phyloP scores from a whole-genome alignment of 305 asterid species.

The Plantago coronopus region DNA sequence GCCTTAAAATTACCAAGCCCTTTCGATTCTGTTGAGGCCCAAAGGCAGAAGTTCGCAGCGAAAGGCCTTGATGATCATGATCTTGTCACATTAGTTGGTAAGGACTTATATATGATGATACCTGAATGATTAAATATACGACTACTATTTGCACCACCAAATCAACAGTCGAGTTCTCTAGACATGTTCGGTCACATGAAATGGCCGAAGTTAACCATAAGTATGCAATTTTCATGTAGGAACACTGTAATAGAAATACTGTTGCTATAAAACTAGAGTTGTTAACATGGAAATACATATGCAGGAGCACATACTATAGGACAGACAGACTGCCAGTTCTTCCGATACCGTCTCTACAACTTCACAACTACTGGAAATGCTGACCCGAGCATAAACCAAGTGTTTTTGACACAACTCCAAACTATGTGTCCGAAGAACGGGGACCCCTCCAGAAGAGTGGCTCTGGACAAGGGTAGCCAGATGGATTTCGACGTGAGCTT shows the following conservation, averaged over 20 bases:
- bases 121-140: too few species aligned
- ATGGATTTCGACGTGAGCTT: constrained; percentile 50
- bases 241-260: too few species aligned
- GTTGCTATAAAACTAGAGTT: too few species aligned
- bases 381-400: constrained; percentile 57
- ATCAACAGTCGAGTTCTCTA: neutral
- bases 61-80: constrained; percentile 74
- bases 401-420: constrained; percentile 39
- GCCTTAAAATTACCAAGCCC: constrained; percentile 50
- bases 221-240: too few species aligned
- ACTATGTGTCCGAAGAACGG: constrained; percentile 47
- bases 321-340: constrained; percentile 44
- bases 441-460: constrained; percentile 40
- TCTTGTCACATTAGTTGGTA: constrained; percentile 71
- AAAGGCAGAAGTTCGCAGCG: constrained; percentile 57
- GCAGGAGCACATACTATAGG: constrained; percentile 72
- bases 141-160: neutral
- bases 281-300: neutral
- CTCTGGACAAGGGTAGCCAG: constrained; percentile 47
- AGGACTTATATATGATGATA: neutral
- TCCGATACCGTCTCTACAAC: constrained; percentile 62
- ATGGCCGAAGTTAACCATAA: too few species aligned
- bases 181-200: too few species aligned
- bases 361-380: constrained; percentile 60
- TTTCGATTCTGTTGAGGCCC: constrained; percentile 44